Percentiles rank a stretch among this genome's conserved stretches.
Conservation (phyloP, 495 filamentous ascomycete species). For the Hypoxylon rickii region DNA sequence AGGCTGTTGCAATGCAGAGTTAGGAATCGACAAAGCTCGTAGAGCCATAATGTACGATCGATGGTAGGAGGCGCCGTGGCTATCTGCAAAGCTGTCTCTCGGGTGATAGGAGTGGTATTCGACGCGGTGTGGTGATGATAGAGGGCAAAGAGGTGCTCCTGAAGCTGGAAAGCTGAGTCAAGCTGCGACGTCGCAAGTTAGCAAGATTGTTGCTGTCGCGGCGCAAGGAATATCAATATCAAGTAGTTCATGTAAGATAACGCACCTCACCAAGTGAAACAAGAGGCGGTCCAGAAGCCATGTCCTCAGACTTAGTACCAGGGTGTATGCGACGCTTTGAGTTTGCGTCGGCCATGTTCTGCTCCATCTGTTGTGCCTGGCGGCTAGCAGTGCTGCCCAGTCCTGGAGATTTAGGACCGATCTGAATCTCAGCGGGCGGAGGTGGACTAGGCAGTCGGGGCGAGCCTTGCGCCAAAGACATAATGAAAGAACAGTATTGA, state of each 20-base stretch:
- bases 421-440: conserved; percentile 87
- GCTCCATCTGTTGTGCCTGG: conserved; percentile 63
- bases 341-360: conserved; percentile 56
- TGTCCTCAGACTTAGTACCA: conserved; percentile 85
- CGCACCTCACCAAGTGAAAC: conserved; percentile 80
- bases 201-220: background rate
- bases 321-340: conserved; percentile 84
- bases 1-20: conserved; percentile 90
- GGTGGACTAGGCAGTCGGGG: conserved; percentile 88
- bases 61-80: conserved; percentile 78
- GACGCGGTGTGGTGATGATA: conserved; percentile 76
- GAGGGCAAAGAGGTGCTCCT: conserved; percentile 94
- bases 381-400: conserved; percentile 58
- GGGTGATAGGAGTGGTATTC: conserved; percentile 69
- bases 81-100: conserved; percentile 70
- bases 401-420: conserved; percentile 80
- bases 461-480: conserved; percentile 74
- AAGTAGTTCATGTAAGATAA: no score
- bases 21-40: conserved; percentile 94
- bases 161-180: conserved; percentile 96
- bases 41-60: conserved; percentile 90
- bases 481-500: conserved; percentile 29
- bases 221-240: no score
- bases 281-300: conserved; percentile 88
- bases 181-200: conserved; percentile 55